Conservation (phyloP, 257 asterid species). For the Nicotiana undulata region DNA sequence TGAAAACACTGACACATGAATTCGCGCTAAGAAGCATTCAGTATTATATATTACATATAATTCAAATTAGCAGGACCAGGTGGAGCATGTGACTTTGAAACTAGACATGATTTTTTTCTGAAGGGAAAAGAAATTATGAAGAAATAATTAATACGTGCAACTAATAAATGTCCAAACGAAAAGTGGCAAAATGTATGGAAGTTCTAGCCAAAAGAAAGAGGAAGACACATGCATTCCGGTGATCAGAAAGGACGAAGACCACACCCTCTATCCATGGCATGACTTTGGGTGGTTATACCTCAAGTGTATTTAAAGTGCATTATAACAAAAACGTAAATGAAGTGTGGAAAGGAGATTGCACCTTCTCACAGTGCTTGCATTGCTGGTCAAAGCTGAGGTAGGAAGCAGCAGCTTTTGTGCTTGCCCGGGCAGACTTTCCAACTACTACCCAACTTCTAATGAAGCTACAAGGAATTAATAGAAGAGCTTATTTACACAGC, state of each 20-base stretch:
- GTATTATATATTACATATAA: background rate
- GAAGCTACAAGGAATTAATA: slow-evolving; percentile 56
- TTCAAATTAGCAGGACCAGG: background rate
- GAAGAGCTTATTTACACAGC: background rate
- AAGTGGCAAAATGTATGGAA: background rate
- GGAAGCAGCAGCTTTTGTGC: slow-evolving; percentile 64
- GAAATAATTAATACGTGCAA: background rate
- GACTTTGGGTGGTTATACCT: background rate
- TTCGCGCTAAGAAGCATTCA: background rate
- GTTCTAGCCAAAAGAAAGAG: background rate
- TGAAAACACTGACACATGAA: background rate
- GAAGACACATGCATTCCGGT: background rate
- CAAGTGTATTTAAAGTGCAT: background rate
- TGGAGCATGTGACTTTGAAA: background rate
- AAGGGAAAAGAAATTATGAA: background rate
- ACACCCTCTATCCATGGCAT: background rate
- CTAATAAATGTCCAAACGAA: background rate
- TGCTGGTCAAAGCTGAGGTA: slow-evolving; percentile 79
- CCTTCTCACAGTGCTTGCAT: slow-evolving; percentile 98
- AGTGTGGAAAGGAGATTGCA: slow-evolving; percentile 7
- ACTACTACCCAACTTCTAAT: slow-evolving; percentile 66
- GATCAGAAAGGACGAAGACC: background rate
- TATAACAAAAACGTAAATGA: background rate
- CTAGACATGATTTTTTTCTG: background rate
- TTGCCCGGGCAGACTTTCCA: slow-evolving; percentile 62